Conservation (phyloP, 331 rosid genomes). For the Malus hybrid region DNA sequence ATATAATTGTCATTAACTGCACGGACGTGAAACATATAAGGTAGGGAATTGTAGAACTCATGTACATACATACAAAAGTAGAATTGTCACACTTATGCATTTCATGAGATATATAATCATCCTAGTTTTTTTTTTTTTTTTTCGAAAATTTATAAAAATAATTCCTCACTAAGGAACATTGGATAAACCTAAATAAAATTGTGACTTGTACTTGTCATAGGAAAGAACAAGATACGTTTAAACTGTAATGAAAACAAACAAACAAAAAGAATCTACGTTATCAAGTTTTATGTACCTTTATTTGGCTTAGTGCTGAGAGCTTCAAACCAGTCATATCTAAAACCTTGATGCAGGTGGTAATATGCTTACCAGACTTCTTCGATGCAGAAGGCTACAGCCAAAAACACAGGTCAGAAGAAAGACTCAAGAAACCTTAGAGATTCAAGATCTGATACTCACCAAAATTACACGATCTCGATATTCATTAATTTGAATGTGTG, state of each 20-base stretch:
- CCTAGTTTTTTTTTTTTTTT: neutral
- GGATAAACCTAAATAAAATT: neutral
- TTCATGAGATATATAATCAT: neutral
- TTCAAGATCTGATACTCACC: conserved; percentile 45
- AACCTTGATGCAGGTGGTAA: conserved; percentile 74
- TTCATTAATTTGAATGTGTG: conserved; percentile 95
- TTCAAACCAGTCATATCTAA: conserved; percentile 95
- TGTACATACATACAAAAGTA: neutral
- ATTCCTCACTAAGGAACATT: neutral
- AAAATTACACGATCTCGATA: conserved; percentile 73
- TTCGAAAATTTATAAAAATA: neutral
- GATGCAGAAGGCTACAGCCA: conserved; percentile 78
- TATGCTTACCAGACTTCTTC: conserved; percentile 55
- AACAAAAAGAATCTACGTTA: neutral
- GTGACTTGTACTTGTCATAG: neutral
- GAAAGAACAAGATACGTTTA: neutral
- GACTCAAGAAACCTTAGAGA: neutral
- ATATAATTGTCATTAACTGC: conserved; percentile 77
- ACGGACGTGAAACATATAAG: conserved; percentile 20
- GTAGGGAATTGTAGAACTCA: neutral
- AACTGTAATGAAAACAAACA: neutral
- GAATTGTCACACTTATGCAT: neutral
- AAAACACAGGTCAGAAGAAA: conserved; percentile 9
- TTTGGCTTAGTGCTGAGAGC: conserved; percentile 79
- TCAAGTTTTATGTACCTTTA: conserved; percentile 47